phyloP scores from a whole-genome alignment of 805 yeast species.

The Yamadazyma insecticola region DNA sequence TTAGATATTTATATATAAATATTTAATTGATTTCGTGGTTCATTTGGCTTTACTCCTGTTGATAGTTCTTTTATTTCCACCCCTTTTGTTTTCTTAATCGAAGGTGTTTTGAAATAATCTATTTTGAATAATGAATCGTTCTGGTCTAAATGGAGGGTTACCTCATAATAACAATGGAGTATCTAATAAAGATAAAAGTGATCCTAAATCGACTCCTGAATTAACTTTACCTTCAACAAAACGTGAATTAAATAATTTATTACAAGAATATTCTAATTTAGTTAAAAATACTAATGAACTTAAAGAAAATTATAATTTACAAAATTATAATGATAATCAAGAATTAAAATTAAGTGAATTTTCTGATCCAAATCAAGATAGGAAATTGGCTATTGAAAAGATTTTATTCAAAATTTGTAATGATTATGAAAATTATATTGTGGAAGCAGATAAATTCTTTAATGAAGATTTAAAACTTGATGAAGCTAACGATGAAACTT shows the following conservation, averaged over 20 bases:
- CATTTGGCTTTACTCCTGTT: no score
- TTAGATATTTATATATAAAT: no score
- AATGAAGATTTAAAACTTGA: conserved; percentile 4
- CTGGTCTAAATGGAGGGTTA: no score
- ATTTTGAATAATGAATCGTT: no score
- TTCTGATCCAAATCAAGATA: conserved; percentile 19
- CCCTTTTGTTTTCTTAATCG: no score
- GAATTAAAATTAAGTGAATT: conserved; percentile 6
- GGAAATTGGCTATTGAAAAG: conserved; percentile 24
- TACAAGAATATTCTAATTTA: conserved; percentile 20
- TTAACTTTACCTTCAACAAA: conserved; percentile 36
- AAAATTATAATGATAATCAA: conserved; percentile 6
- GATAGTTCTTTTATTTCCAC: no score
- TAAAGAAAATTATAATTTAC: conserved; percentile 2
- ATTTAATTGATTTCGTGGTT: no score
- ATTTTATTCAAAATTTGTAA: conserved; percentile 23
- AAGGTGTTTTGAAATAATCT: no score
- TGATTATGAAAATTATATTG: conserved; percentile 17
- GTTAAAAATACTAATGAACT: conserved; percentile 10
- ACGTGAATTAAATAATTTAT: conserved; percentile 20
- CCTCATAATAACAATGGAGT: no score
- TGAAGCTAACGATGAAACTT: conserved; percentile 6
- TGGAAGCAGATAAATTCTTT: conserved; percentile 17
- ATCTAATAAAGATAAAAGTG: no score
- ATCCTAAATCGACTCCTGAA: no score